Base-by-base conservation (phyloP, 2,329 filamentous ascomycete genomes). In the Reticulascus tulasneorum region DNA sequence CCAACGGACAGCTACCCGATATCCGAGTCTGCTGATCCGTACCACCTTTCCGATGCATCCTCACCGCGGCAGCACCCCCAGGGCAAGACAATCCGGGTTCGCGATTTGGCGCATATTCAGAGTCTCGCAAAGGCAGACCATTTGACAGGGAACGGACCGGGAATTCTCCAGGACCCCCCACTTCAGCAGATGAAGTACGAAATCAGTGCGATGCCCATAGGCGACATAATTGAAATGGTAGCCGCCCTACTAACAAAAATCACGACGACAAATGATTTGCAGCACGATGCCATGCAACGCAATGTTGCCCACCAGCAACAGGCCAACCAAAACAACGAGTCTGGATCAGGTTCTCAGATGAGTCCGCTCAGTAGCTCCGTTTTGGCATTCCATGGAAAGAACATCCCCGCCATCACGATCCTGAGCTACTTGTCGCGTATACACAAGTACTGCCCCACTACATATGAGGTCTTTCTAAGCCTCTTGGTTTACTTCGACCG, bases 181-280 rank as follows among this genome's bases (percentile, higher is more conserved):
- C 58, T 70, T 23, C 72, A 74, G 49, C 71, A 71, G 45, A 75
- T 74, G 63, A 79, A 79, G 56, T 98, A 95, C 59, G 93, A 97
- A 62, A 96, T 98, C 51, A 96, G 90, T 64, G 86, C 80, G 35
- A 97, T 98, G 91, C 93, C 93, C 34, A 94, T 97, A 37, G 81
- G 84, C 47, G 91, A 98, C 56, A 87, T 98, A 49, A 98, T 98
- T 56, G 91, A 97, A 62, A 97, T 98, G 93, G 93, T 98, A 5
- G 93, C 93, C 5, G 93, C 90, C 7, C 75, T 98, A 17, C 71
- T 98, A 44, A 95, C 91, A 38, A 97, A 97, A 62, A 98, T 98
- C 51, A 97, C 93, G 6, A 88, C 87, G 4, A 96, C 91, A 38
- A 98, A 98, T 57, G 93, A 98, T 58, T 69, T 84, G 33, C 90